A percentile compares a stretch with the other conserved stretches of the same genome.
Evolutionary conservation across 192 early-diverging fungal genomes (phyloP).

Genomic region (Powellomyces hirtus): DNA sequence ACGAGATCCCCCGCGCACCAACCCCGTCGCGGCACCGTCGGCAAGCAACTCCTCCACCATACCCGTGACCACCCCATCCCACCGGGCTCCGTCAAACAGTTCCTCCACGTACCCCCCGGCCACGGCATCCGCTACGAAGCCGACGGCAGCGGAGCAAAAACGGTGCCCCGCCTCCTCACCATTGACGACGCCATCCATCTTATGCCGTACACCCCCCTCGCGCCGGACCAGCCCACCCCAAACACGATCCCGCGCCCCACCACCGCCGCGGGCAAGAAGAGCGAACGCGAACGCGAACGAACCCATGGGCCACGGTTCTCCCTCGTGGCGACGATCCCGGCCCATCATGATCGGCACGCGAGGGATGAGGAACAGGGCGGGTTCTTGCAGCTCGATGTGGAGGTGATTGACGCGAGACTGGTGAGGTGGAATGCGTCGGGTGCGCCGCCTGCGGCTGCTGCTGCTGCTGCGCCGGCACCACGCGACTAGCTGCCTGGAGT

Average conservation of each 20-base stretch:
- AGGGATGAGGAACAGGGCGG: slow-evolving; percentile 26
- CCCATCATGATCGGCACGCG: slow-evolving; percentile 25
- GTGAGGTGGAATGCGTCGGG: slow-evolving; percentile 34
- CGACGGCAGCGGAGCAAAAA: slow-evolving; percentile 2
- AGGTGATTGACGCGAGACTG: slow-evolving; percentile 62
- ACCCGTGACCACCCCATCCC: neutral
- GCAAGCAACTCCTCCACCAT: neutral
- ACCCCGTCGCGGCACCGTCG: neutral
- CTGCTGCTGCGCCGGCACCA: too few relatives aligned
- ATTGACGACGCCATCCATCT: slow-evolving; percentile 16
- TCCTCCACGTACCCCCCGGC: neutral
- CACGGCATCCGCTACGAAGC: slow-evolving; percentile 4
- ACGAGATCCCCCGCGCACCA: neutral
- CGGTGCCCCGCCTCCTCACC: slow-evolving; percentile 5
- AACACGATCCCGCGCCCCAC: neutral
- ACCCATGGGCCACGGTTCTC: slow-evolving; percentile 16
- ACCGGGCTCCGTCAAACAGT: neutral
- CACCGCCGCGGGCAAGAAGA: neutral
- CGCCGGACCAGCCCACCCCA: neutral
- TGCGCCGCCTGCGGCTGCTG: too few relatives aligned
- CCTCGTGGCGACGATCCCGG: slow-evolving; percentile 9
- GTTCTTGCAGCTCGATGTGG: slow-evolving; percentile 71
- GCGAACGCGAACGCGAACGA: too few relatives aligned
- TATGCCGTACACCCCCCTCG: neutral
- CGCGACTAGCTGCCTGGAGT: too few relatives aligned